A percentile compares a stretch with the other conserved stretches of the same genome.
These are phyloP conservation scores for Massarina eburnea DNA, from an alignment of 2,329 filamentous ascomycete species.

Conservation along the genomic window DNA sequence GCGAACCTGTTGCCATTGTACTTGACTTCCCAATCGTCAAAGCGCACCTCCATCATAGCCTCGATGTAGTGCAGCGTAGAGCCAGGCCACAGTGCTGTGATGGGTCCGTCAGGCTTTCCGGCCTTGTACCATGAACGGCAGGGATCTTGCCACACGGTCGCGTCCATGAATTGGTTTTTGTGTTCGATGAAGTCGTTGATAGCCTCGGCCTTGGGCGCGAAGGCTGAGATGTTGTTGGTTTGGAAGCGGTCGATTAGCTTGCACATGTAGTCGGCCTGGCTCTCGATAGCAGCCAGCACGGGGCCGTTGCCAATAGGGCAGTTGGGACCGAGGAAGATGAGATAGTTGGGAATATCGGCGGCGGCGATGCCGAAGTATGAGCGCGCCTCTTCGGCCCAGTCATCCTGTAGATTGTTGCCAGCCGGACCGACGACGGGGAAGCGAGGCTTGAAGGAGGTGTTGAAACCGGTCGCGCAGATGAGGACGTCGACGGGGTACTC, in stretches of 20 bases:
- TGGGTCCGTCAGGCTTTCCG: constrained; percentile 32
- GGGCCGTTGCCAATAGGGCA: constrained; percentile 47
- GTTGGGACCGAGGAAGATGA: constrained; percentile 47
- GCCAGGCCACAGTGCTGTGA: constrained; percentile 49
- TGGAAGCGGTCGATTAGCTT: constrained; percentile 55
- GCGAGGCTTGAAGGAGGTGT: constrained; percentile 46
- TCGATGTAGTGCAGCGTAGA: constrained; percentile 55
- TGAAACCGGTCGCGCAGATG: constrained; percentile 43
- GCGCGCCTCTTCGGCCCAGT: constrained; percentile 45
- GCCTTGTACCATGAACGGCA: constrained; percentile 50
- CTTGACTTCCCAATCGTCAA: constrained; percentile 52
- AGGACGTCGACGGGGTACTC: constrained; percentile 40
- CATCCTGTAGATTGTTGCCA: constrained; percentile 47
- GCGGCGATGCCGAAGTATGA: constrained; percentile 52
- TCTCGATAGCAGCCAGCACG: constrained; percentile 48
- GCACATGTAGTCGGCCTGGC: constrained; percentile 54
- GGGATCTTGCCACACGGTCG: constrained; percentile 49
- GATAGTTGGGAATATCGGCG: constrained; percentile 52
- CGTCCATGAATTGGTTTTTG: constrained; percentile 50
- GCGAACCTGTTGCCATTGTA: constrained; percentile 42
- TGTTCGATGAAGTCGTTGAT: constrained; percentile 55
- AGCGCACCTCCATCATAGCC: constrained; percentile 47
- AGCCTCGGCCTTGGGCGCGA: constrained; percentile 47
- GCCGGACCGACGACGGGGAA: constrained; percentile 48
- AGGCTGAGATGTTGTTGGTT: constrained; percentile 50